phyloP scores from a whole-genome alignment of 1,139 yeast species.

The Candida mesenterica region DNA sequence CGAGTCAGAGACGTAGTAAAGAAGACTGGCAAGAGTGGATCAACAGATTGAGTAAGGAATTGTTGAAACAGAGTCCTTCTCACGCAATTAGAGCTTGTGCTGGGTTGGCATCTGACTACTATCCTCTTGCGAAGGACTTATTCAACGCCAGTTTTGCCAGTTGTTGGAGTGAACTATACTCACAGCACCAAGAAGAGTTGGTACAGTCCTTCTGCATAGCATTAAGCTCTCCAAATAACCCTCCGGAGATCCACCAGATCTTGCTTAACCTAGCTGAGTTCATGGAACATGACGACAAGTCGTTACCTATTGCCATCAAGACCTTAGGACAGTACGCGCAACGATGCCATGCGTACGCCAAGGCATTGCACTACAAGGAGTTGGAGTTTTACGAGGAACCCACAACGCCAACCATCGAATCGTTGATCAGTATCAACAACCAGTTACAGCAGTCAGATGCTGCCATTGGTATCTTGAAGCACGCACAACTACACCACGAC shows the following conservation, averaged over 20 bases:
- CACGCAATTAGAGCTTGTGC: slow-evolving; percentile 95
- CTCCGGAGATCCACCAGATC: slow-evolving; percentile 94
- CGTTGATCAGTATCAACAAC: slow-evolving; percentile 87
- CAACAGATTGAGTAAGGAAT: slow-evolving; percentile 77
- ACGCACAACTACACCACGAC: slow-evolving; percentile 92
- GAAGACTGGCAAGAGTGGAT: slow-evolving; percentile 99
- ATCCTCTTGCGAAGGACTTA: slow-evolving; percentile 85
- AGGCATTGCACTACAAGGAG: slow-evolving; percentile 94
- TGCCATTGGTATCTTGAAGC: slow-evolving; percentile 93
- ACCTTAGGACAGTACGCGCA: slow-evolving; percentile 93
- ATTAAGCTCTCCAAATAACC: slow-evolving; percentile 83
- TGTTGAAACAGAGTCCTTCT: slow-evolving; percentile 89
- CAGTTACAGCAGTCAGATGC: slow-evolving; percentile 97
- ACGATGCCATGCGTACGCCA: slow-evolving; percentile 95
- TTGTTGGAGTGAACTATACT: slow-evolving; percentile 91
- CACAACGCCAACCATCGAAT: slow-evolving; percentile 86
- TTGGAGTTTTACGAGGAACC: slow-evolving; percentile 93
- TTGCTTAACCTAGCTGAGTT: slow-evolving; percentile 88
- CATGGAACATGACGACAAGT: slow-evolving; percentile 96
- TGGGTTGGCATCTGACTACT: slow-evolving; percentile 81
- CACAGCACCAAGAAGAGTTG: slow-evolving; percentile 89
- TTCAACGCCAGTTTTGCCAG: slow-evolving; percentile 95
- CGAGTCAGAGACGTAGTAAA: slow-evolving; percentile 80
- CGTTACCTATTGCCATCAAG: slow-evolving; percentile 85
- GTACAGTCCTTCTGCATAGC: slow-evolving; percentile 86